Evolutionary conservation across 345 rosid genomes (phyloP), one percentile per base, ranked within the genome.

Genomic region (Populus deltoides): DNA sequence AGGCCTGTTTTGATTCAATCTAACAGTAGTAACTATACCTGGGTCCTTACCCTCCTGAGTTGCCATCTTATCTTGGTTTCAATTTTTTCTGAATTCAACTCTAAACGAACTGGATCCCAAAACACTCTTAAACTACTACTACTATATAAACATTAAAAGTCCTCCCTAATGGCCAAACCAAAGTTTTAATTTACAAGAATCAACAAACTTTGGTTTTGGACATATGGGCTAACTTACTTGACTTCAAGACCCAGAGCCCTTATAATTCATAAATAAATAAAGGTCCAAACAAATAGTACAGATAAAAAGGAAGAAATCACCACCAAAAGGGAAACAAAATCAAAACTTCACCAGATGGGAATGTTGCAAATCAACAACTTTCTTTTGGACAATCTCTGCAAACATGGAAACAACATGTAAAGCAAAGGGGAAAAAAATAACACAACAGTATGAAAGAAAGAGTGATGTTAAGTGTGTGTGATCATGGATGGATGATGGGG

Each of bases 41-140:
- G 61, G 62, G 62, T 79, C 82, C 73, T 79, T 79, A 24, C 74
- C 82, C 17, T 73, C 35, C 70, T 79, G 74, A 45, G 68, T 0
- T 36, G 51, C 82, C 82, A 79, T 79, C 62, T 67, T 78, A 35
- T 6, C 16, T 25, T 29, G 29, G 68, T 67, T 35, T 55, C 66
- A 25, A n/a, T 25, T 63, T 63, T 22, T 63, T 63, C 68, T 10
- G 35, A 65, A 12, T 9, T 31, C 25, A 31, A 35, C 20, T 63
- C 12, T 66, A 63, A 33, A 22, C 45, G 18, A 74, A 75, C 15
- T 62, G n/a, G 43, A 61, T 31, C 45, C 59, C 22, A 63, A 63
- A 71, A 71, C 18, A 70, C 45, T n/a, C 5, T 41, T 10, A 41
- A 41, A 41, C 45, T 51, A 51, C 13, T 36, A 33, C 62, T 61